Base-by-base conservation (phyloP, 2,329 filamentous ascomycete genomes). In the Monosporascus sp. region DNA sequence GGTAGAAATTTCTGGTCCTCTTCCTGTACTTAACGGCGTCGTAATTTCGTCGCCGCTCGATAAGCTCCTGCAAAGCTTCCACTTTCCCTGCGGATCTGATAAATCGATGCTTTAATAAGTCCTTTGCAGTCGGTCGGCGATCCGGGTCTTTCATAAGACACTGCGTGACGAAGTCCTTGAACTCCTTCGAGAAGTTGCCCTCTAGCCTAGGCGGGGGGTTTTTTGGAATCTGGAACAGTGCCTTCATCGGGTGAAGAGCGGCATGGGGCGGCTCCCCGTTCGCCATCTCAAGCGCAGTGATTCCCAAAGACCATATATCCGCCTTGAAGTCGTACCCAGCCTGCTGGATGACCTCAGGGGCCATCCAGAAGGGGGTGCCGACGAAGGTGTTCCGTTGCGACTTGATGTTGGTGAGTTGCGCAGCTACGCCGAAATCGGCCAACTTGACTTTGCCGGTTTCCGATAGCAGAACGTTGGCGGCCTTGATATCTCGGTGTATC, bases 381-480 rank as follows among this genome's bases (percentile, higher is more conserved):
- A 99, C 94, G 66, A 99, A 97, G 0, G 94, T 99, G 72, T 97
- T 93, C 52, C 94, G 85, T 70, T 97, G 91, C 2, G 93, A 97
- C 73, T 97, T 97, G 74, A 97, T 96, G 68, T 97, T 96, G 56
- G 91, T 96, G 64, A 99, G 79, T 70, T 99, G 94, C 31, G 94
- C 93, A 7, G 94, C 94, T 43, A 99, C 94, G 55, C 94, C 94
- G 68, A 99, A 99, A 72, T 99, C 93, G 41, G 93, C 93, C 61
- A 97, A 79, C 77, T 97, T 97, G 69, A 97, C 93, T 67, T 90
- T 92, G 65, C 93, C 93, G 4, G 82, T 79, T 62, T 93, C 87
- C 0, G 91, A 94, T n/a, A 97, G 79, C n/a, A 97, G 80, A 35
- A 97, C 85, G 61, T 97, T 97, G 54, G 93, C 93, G 17, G 93